Conservation (phyloP, 2,329 filamentous ascomycete species). For the Epichloe aotearoae region DNA sequence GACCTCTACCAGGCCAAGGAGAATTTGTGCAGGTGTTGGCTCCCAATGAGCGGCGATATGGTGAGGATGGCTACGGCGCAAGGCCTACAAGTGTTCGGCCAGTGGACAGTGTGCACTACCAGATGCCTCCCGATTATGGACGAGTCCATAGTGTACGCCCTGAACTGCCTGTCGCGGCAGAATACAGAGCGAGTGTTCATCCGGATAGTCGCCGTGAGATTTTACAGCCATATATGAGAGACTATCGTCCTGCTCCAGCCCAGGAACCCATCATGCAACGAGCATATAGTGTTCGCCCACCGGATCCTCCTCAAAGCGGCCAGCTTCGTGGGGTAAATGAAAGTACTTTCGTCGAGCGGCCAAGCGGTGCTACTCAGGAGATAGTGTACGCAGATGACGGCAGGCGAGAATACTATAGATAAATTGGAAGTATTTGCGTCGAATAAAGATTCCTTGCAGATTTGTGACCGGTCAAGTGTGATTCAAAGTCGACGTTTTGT, state of each 20-base stretch:
- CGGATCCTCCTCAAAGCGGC: constrained; percentile 21
- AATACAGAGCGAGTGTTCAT: constrained; percentile 16
- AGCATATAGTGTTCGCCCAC: constrained; percentile 28
- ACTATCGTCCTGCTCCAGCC: constrained; percentile 16
- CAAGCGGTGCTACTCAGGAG: constrained; percentile 27
- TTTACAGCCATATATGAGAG: constrained; percentile 20
- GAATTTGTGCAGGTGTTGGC: constrained; percentile 37
- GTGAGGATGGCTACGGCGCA: constrained; percentile 36
- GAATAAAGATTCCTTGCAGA: neutral
- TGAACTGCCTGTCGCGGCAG: constrained; percentile 15
- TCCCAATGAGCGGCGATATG: constrained; percentile 25
- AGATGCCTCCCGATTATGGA: constrained; percentile 27
- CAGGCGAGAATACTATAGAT: constrained; percentile 24
- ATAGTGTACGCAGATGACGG: constrained; percentile 32
- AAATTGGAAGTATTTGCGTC: neutral
- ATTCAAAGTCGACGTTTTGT: too few relatives aligned
- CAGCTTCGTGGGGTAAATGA: constrained; percentile 20
- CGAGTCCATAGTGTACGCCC: constrained; percentile 31
- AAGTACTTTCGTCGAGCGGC: constrained; percentile 31
- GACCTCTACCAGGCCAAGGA: constrained; percentile 27
- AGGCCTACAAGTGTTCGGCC: constrained; percentile 48
- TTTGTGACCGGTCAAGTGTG: too few relatives aligned
- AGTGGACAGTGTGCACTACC: constrained; percentile 29
- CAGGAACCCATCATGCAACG: constrained; percentile 10
- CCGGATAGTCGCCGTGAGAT: constrained; percentile 17